These are phyloP conservation scores for Ustilago shanxiensis DNA, from an alignment of 1,284 basidiomycete genomes.

Conservation along the genomic window DNA sequence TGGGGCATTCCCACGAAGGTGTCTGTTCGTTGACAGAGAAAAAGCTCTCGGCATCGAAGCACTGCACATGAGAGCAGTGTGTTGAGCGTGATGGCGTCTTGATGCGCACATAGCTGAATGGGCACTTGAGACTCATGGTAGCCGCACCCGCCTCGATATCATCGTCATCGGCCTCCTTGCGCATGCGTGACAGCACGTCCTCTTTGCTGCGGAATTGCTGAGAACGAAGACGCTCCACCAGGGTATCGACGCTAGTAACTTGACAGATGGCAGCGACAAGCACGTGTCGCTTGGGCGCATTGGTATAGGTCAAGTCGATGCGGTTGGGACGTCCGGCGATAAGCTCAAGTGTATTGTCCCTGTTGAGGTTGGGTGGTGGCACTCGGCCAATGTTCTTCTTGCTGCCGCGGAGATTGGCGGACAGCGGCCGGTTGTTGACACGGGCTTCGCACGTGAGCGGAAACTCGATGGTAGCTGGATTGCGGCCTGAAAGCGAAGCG, in stretches of 20 bases:
- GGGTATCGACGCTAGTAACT: slow-evolving; percentile 45
- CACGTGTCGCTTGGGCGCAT: slow-evolving; percentile 49
- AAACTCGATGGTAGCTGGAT: slow-evolving; percentile 60
- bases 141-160: slow-evolving; percentile 65
- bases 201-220: slow-evolving; percentile 56
- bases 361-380: slow-evolving; percentile 66
- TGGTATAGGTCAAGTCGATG: slow-evolving; percentile 62
- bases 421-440: slow-evolving; percentile 55
- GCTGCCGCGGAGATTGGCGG: slow-evolving; percentile 61
- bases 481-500: slow-evolving; percentile 40
- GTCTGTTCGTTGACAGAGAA: slow-evolving; percentile 95
- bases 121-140: slow-evolving; percentile 64
- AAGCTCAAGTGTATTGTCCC: slow-evolving; percentile 45
- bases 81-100: slow-evolving; percentile 85
- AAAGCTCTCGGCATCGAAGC: slow-evolving; percentile 96
- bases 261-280: slow-evolving; percentile 59
- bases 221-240: slow-evolving; percentile 56
- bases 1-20: slow-evolving; percentile 96
- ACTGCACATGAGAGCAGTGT: slow-evolving; percentile 89
- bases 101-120: slow-evolving; percentile 89
- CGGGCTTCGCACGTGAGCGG: slow-evolving; percentile 62
- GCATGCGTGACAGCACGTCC: slow-evolving; percentile 59
- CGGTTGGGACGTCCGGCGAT: slow-evolving; percentile 47
- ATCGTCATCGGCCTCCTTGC: slow-evolving; percentile 60
- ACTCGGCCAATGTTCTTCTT: slow-evolving; percentile 64